Base-by-base conservation (phyloP, 2,329 filamentous ascomycete genomes). In the Aureobasidium musti region DNA sequence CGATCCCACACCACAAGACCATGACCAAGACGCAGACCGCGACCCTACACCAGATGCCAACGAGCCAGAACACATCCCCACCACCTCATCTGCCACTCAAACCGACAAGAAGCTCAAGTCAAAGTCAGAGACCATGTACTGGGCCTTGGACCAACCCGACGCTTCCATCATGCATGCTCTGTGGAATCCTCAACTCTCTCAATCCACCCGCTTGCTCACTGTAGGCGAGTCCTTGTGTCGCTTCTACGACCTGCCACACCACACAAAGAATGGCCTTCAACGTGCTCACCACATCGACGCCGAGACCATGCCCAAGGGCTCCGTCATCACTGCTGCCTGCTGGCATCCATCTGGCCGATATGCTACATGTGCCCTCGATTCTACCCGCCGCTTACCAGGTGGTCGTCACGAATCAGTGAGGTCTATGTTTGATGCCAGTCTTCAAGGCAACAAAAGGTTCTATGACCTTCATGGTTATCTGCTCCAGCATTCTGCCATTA, bases 341-440 rank as follows among this genome's bases (percentile, higher is more conserved):
- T 77, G 76, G 76, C 74, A 74, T 68, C 75, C 75, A 6, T 70
- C 72, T 30, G 76, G 74, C 5, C 70, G 71, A 28, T 72, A 71
- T 43, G 72, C 71, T 17, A 71, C 71, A 2, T 76, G 71, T 63
- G 75, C 74, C 13, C 59, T 75, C 10, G 72, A 77, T 21, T 61
- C 53, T 5, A 56, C 68, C 8, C 64, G 67, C 7, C 67, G 60
- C 26, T 37, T 68, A 17, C 54, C 71, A 33, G 73, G 70, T 4
- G 67, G 68, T 23, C 61, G 69, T 39, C 60, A 64, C 8, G 37
- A 67, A 28, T 53, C 69, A 2, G 66, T 66, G n/a, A 72, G 73
- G 21, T 67, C 69, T 19, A 68, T 77, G 26, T 65, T 77, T 39
- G 70, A 74, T 37, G 53, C 63, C 17, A 57, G 61, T 28, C 14